Conservation (phyloP, 1,284 basidiomycete species). For the Inonotus obliquus region DNA sequence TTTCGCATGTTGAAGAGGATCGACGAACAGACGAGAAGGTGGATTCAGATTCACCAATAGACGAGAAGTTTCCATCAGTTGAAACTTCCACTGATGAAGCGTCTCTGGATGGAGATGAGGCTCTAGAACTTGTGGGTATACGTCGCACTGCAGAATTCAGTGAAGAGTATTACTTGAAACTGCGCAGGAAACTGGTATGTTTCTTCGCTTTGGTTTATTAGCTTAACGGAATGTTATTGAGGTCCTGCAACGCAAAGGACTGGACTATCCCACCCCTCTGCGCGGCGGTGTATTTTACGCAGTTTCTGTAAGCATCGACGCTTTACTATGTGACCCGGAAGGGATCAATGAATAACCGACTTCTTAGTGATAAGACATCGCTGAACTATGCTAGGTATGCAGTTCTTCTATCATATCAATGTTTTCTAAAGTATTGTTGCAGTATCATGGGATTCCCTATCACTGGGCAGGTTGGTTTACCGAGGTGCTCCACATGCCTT, state of each 20-base stretch:
- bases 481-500: neutral
- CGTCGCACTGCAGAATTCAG: conserved; percentile 49
- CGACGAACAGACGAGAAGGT: conserved; percentile 1
- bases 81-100: conserved; percentile 27
- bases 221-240: neutral
- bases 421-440: conserved; percentile 10
- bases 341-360: neutral
- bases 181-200: conserved; percentile 55
- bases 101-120: conserved; percentile 44
- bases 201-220: neutral
- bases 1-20: neutral
- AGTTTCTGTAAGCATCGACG: conserved; percentile 44
- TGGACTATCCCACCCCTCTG: conserved; percentile 54
- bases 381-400: conserved; percentile 59
- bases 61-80: conserved; percentile 9
- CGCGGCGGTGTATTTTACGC: conserved; percentile 63
- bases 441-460: conserved; percentile 68
- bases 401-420: neutral
- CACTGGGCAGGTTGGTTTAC: conserved; percentile 43
- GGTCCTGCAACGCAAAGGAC: conserved; percentile 35
- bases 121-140: conserved; percentile 51
- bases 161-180: conserved; percentile 53
- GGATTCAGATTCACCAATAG: conserved; percentile 1
- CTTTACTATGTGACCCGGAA: neutral
- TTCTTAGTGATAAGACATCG: conserved; percentile 57